phyloP scores from a whole-genome alignment of 352 stramenopile genomes.

The Aphanomyces astaci region DNA sequence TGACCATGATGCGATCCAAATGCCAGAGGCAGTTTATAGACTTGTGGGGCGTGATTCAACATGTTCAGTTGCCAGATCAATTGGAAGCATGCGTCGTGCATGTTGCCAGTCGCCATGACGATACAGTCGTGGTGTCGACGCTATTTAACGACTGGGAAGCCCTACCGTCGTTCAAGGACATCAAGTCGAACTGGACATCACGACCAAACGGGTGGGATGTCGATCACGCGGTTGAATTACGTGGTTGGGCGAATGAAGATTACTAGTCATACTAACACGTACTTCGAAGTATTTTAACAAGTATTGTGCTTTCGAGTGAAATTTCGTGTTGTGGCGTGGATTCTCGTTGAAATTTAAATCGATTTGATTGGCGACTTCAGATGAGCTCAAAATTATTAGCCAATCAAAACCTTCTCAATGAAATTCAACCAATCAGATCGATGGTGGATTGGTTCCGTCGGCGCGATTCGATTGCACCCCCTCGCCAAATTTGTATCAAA shows the following conservation, averaged over 20 bases:
- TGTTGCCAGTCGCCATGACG: neutral
- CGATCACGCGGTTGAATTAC: neutral
- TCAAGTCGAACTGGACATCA: conserved; percentile 8
- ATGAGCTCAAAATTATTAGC: too few relatives aligned
- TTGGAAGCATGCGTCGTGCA: conserved; percentile 16
- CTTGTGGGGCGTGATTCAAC: neutral
- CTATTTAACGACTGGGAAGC: neutral
- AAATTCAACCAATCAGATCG: too few relatives aligned
- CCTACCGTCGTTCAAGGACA: conserved; percentile 9
- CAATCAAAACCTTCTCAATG: too few relatives aligned
- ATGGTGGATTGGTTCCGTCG: too few relatives aligned
- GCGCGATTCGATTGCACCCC: too few relatives aligned
- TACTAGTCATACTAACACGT: neutral
- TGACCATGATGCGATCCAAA: conserved; percentile 17
- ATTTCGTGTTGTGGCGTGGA: too few relatives aligned
- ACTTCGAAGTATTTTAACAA: conserved; percentile 1
- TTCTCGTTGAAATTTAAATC: too few relatives aligned
- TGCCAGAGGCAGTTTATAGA: neutral
- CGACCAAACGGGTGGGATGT: neutral
- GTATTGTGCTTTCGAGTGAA: conserved; percentile 19
- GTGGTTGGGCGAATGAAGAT: neutral
- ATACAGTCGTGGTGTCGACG: neutral
- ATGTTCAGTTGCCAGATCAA: conserved; percentile 13
- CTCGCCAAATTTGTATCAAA: too few relatives aligned
- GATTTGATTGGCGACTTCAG: too few relatives aligned